Percentiles rank a stretch among this genome's conserved stretches.
phyloP scores from a whole-genome alignment of 208 protist species.

The Crithidia mellificae region DNA sequence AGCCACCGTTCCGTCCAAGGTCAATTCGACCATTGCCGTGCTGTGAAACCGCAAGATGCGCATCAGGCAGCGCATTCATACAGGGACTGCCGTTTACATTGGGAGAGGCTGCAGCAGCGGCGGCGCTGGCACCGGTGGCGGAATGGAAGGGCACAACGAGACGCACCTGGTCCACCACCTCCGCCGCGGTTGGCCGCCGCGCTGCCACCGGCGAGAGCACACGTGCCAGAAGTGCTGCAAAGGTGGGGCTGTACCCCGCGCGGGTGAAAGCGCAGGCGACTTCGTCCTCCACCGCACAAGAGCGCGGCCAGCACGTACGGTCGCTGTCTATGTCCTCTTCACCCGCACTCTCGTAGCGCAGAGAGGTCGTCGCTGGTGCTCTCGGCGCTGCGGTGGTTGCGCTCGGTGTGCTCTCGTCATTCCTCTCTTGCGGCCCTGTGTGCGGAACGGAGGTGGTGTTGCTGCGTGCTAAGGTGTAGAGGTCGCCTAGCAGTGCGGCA shows the following conservation, averaged over 20 bases:
- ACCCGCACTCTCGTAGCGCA: too few species aligned
- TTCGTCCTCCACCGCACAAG: conserved; percentile 29
- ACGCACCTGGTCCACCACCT: conserved; percentile 25
- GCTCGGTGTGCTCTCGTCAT: too few species aligned
- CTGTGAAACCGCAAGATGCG: background rate
- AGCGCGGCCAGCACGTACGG: conserved; percentile 24
- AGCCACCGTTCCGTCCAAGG: background rate
- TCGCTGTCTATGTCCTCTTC: background rate
- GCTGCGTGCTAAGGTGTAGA: conserved; percentile 17
- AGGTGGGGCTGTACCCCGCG: conserved; percentile 21
- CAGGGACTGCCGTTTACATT: background rate
- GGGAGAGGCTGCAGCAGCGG: background rate
- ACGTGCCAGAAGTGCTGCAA: conserved; percentile 19
- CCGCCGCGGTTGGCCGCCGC: conserved; percentile 25
- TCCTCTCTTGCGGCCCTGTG: too few species aligned
- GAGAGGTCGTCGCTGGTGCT: too few species aligned
- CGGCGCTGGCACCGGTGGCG: background rate
- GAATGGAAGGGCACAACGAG: conserved; percentile 5
- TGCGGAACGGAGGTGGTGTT: too few species aligned
- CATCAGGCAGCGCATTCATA: background rate
- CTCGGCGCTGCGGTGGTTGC: too few species aligned
- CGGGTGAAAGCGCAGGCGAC: background rate
- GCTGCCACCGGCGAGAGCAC: conserved; percentile 37
- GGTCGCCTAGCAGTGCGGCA: conserved; percentile 25
- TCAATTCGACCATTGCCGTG: background rate